A percentile compares a stretch with the other conserved stretches of the same genome.
phyloP scores from a whole-genome alignment of 345 rosid species.

The Salix brachista region DNA sequence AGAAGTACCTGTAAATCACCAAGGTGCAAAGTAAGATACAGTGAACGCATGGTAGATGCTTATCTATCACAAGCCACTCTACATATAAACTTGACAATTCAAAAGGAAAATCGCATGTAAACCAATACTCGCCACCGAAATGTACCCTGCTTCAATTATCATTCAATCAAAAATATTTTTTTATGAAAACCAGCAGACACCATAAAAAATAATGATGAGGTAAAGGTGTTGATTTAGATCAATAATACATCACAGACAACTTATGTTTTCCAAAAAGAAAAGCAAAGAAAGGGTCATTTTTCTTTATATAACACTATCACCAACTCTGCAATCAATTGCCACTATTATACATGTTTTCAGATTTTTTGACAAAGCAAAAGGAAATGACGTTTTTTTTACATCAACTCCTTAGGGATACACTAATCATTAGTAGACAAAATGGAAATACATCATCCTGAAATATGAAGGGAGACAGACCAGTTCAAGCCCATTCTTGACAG shows the following conservation, averaged over 20 bases:
- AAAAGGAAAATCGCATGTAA: background rate
- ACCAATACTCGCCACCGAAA: background rate
- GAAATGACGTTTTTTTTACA: background rate
- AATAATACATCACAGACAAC: background rate
- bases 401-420: background rate
- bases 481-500: constrained; percentile 68
- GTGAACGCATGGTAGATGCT: background rate
- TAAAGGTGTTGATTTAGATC: background rate
- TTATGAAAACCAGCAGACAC: background rate
- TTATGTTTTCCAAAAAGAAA: background rate
- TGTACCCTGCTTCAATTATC: background rate
- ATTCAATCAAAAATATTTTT: background rate
- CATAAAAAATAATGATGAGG: background rate
- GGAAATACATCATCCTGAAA: background rate
- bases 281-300: background rate
- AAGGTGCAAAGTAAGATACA: background rate
- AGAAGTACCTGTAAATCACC: constrained; percentile 53
- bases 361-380: background rate
- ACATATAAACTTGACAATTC: background rate
- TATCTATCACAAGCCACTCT: background rate
- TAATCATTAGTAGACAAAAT: background rate
- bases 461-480: constrained; percentile 34
- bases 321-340: background rate
- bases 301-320: background rate
- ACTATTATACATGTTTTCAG: background rate